phyloP scores from a whole-genome alignment of 2,329 filamentous ascomycete species.

The Nigrospora oryzae region DNA sequence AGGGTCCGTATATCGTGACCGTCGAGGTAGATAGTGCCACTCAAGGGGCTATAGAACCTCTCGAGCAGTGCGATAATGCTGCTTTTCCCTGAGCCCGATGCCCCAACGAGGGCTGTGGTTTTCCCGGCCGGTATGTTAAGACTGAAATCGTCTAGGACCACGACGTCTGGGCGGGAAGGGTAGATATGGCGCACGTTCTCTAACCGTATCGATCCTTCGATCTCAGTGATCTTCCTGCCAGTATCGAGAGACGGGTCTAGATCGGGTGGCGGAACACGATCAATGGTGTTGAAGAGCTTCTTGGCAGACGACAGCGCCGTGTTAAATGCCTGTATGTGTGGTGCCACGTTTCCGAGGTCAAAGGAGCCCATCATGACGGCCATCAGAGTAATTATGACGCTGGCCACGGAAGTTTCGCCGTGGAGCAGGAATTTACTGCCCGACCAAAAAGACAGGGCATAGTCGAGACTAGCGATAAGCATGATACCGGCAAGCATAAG shows the following conservation, averaged over 20 bases:
- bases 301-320: constrained; percentile 25
- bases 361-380: neutral
- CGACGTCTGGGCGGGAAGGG: constrained; percentile 31
- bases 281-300: constrained; percentile 27
- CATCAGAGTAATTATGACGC: constrained; percentile 46
- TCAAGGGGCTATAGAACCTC: constrained; percentile 81
- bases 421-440: constrained; percentile 4
- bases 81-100: constrained; percentile 20
- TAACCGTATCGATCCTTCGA: constrained; percentile 25
- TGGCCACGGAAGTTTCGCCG: neutral
- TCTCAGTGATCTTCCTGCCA: constrained; percentile 20
- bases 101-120: constrained; percentile 28
- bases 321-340: constrained; percentile 25
- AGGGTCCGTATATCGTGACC: constrained; percentile 68
- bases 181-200: constrained; percentile 35
- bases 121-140: constrained; percentile 35
- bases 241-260: constrained; percentile 21
- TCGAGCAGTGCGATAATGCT: constrained; percentile 86
- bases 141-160: constrained; percentile 31
- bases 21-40: constrained; percentile 70
- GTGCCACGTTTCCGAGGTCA: neutral
- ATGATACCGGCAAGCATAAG: constrained; percentile 4
- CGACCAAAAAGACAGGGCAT: constrained; percentile 8
- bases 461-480: neutral
- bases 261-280: constrained; percentile 23